Base-by-base conservation (phyloP, 768 basidiomycete genomes). In the Roridomyces roridus region DNA sequence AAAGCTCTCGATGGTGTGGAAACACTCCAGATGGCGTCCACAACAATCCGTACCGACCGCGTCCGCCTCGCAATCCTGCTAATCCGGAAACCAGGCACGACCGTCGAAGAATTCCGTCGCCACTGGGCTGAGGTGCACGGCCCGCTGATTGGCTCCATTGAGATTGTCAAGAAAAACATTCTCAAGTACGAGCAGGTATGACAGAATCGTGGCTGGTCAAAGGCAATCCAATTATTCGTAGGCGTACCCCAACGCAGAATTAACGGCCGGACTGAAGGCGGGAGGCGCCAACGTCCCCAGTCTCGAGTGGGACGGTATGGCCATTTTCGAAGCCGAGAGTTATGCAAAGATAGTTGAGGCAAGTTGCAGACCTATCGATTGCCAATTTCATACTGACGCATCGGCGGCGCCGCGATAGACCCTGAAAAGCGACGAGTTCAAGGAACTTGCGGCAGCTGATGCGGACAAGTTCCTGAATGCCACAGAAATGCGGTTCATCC, bases 121-220 rank as follows among this genome's bases (percentile, higher is more conserved):
- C 67, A 73, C 54, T 74, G 72, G 73, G 44, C 69, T 8, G 60
- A 66, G 17, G 63, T 63, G 0, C 72, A 74, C 50, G 64, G 64
- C 18, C 48, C 63, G 18, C 51, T 69, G 9, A 73, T 75, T 59
- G 51, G 57, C 17, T 70, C 68, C 1, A 63, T 73, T 37, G 67
- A 68, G 12, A 65, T 74, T 15, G 72, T 68, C 25, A 70, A 72
- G 63, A 68, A 51, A 40, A 73, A 75, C 39, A 54, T 70, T 31
- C 64, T 72, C 24, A 73, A 72, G 39, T 74, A 73, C 53, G 72
- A 77, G 47, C 71, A 74, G 68, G 74, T 73, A 24, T 37, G 62
- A 34, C 5, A 17, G 20, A n/a, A 1, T 29, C 20, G n/a, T n/a
- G n/a, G n/a, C n/a, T n/a, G n/a, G n/a, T n/a, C n/a, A n/a, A n/a